Percentiles rank a stretch among this genome's conserved stretches.
phyloP scores from a whole-genome alignment of 345 rosid species.

The Bruguiera parviflora region DNA sequence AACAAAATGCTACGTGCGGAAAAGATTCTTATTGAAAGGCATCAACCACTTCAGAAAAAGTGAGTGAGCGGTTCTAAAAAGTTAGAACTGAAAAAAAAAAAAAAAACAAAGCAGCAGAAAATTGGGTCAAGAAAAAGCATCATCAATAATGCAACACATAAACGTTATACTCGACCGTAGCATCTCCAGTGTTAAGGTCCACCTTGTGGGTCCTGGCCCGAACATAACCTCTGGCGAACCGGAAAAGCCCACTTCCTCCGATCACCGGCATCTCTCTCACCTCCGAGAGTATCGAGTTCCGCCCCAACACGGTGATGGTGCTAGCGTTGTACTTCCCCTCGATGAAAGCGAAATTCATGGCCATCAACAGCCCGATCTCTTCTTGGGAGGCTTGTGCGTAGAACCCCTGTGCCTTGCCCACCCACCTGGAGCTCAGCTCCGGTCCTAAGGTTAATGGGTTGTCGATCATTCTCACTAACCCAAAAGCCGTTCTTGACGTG shows the following conservation, averaged over 20 bases:
- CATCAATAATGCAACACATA: slow-evolving; percentile 35
- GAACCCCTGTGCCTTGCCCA: slow-evolving; percentile 17
- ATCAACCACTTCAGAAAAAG: too few species aligned
- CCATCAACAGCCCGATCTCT: slow-evolving; percentile 8
- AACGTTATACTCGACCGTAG: slow-evolving; percentile 40
- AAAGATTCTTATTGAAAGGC: too few species aligned
- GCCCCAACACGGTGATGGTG: slow-evolving; percentile 39
- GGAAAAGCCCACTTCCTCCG: slow-evolving; percentile 61
- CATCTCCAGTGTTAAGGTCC: slow-evolving; percentile 33
- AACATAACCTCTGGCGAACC: slow-evolving; percentile 59
- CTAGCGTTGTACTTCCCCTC: slow-evolving; percentile 21
- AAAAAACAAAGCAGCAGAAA: too few species aligned
- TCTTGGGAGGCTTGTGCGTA: slow-evolving; percentile 12
- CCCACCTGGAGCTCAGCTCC: slow-evolving; percentile 3
- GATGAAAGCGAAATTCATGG: slow-evolving; percentile 15
- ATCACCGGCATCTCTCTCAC: slow-evolving; percentile 60
- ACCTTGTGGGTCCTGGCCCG: slow-evolving; percentile 38
- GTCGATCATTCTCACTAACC: slow-evolving; percentile 20
- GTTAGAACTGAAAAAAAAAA: too few species aligned
- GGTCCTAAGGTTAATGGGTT: slow-evolving; percentile 11
- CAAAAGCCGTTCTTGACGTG: slow-evolving; percentile 35
- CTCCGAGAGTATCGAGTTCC: slow-evolving; percentile 33
- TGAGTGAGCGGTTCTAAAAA: too few species aligned
- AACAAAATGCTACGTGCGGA: too few species aligned
- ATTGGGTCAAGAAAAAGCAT: neutral